Evolutionary conservation across 768 basidiomycete species (phyloP), one percentile per base, ranked within the genome.

Genomic region (Boletus eberwhitei): DNA sequence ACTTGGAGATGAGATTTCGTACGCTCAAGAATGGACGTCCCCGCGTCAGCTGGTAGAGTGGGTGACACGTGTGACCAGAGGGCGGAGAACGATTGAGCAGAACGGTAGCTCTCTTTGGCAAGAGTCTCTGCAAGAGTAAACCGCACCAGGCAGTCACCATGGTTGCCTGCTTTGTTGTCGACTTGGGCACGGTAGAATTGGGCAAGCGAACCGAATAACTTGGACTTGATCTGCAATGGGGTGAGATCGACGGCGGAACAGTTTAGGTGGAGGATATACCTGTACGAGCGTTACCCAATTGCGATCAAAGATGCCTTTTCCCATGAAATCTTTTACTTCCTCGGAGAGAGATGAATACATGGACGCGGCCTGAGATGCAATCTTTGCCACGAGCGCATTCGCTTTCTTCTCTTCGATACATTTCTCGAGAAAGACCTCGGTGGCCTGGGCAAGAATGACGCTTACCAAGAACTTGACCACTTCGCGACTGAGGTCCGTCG

Each of bases 351-450:
- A 76, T 0, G 79, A 81, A 65, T 98, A 99, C 82, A 94, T 83
- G 14, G 69, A 79, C 1, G 90, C 89, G 0, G 88, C 81, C 65
- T 96, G 93, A 19, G 87, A 80, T 0, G 84, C 93, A 48, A 98
- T 82, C 77, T 95, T 93, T 42, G 88, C 73, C 3, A 95, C 79
- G 36, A 99, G 78, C 0, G 85, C 79, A 55, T 75, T 83, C 5
- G 79, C 79, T 70, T 96, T 95, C 81, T 93, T 95, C 79, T 95
- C 94, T 24, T 90, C 87, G n/a, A 84, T 80, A 64, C 89, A 88
- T 66, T 95, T 96, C 75, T 98, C 97, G 62, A 92, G 87, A 69
- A 98, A 97, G 36, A 98, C 88, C 69, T 98, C 96, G 0, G 91
- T 93, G 1, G 95, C 94, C 72, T 98, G 96, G 0, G 92, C 93